Percentiles rank a stretch among this genome's conserved stretches.
These are phyloP conservation scores for Fusarium clavum DNA, from an alignment of 2,329 filamentous ascomycete species.

Conservation along the genomic window DNA sequence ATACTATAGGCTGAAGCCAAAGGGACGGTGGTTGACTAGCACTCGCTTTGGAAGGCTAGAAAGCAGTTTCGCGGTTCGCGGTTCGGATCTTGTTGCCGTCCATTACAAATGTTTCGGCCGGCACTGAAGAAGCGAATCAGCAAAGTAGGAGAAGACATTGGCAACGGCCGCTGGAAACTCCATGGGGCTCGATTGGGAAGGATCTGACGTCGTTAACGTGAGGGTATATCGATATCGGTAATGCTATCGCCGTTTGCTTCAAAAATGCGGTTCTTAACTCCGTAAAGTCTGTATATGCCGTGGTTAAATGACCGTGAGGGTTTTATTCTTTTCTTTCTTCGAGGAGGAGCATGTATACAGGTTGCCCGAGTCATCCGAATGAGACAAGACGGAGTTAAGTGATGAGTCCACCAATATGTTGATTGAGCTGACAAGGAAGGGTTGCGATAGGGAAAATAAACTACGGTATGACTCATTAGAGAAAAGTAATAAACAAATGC, in stretches of 20 bases:
- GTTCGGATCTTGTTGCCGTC: conserved; percentile 20
- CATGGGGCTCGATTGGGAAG: background rate
- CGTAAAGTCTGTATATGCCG: background rate
- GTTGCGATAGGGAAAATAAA: background rate
- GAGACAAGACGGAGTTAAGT: background rate
- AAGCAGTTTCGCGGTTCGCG: conserved; percentile 12
- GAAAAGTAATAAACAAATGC: background rate
- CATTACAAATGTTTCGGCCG: conserved; percentile 16
- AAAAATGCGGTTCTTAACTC: background rate
- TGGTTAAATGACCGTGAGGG: background rate
- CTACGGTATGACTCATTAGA: background rate
- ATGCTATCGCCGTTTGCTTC: background rate
- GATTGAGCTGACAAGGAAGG: background rate
- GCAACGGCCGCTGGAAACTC: background rate
- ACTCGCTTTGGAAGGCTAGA: background rate
- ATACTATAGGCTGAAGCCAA: conserved; percentile 10
- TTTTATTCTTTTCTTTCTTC: background rate
- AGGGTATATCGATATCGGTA: background rate
- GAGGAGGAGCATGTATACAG: background rate
- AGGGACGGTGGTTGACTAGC: background rate
- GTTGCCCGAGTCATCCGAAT: background rate
- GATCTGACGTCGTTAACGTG: background rate
- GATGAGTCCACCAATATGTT: background rate
- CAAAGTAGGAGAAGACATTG: background rate
- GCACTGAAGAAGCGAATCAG: background rate